These are phyloP conservation scores for Gracilariopsis chorda DNA, from an alignment of 23 red algal genomes.

Conservation along the genomic window DNA sequence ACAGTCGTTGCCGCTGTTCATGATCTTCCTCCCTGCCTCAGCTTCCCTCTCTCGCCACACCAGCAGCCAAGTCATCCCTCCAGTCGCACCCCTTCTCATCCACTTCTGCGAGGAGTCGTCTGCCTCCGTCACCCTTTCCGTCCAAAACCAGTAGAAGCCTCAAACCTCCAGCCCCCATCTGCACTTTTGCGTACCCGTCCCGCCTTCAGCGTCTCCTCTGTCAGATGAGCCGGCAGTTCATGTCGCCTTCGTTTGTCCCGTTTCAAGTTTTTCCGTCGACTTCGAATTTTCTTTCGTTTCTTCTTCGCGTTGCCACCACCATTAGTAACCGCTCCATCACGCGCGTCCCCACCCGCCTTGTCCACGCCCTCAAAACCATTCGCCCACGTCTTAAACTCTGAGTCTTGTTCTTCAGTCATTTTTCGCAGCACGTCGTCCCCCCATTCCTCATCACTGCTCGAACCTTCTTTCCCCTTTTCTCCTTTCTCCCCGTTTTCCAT, in stretches of 20 bases:
- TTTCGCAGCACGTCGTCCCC: conserved; percentile 1
- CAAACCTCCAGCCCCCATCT: background rate
- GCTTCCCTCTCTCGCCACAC: too few relatives aligned
- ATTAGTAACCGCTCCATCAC: background rate
- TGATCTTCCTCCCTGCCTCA: too few relatives aligned
- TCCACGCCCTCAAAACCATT: background rate
- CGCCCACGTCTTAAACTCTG: background rate
- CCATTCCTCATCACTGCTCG: background rate
- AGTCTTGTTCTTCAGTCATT: background rate
- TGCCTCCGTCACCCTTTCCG: too few relatives aligned
- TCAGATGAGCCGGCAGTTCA: conserved; percentile 55
- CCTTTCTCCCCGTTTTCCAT: background rate
- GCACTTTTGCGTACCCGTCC: conserved; percentile 19
- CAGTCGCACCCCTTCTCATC: too few relatives aligned
- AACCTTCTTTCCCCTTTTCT: background rate
- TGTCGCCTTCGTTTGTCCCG: conserved; percentile 45
- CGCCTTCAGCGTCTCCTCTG: conserved; percentile 48
- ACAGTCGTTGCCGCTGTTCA: too few relatives aligned
- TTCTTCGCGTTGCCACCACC: background rate
- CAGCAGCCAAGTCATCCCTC: too few relatives aligned
- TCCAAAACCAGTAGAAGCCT: too few relatives aligned
- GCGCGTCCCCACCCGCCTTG: background rate
- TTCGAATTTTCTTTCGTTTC: conserved; percentile 52
- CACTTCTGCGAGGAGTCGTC: too few relatives aligned
- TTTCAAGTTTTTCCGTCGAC: conserved; percentile 72